These are phyloP conservation scores for Fraxinus floribunda DNA, from an alignment of 305 asterid genomes.

Conservation along the genomic window DNA sequence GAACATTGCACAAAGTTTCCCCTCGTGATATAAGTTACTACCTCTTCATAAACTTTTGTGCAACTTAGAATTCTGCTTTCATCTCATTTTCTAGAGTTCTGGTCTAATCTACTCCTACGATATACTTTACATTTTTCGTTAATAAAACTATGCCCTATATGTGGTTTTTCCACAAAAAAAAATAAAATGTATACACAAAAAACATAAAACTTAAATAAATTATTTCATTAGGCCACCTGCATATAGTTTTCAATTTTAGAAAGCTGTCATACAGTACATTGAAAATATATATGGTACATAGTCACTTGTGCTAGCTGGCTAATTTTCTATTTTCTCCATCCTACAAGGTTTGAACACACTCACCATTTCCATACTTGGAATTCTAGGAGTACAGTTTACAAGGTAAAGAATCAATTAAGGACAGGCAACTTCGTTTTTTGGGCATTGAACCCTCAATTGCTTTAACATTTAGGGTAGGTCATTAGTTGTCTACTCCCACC, in stretches of 20 bases:
- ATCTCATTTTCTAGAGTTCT: neutral
- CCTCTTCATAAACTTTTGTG: neutral
- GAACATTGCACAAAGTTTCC: neutral
- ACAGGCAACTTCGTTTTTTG: neutral
- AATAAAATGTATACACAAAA: neutral
- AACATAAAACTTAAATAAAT: neutral
- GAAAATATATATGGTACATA: neutral
- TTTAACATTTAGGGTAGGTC: conserved; percentile 39
- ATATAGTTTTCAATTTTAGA: neutral
- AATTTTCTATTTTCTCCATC: neutral
- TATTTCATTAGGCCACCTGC: neutral
- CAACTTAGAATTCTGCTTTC: neutral
- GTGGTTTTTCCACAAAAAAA: neutral
- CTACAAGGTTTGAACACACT: neutral
- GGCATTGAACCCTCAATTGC: conserved; percentile 11
- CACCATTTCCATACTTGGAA: neutral
- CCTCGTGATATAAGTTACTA: neutral
- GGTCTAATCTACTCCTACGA: neutral
- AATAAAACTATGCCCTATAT: neutral
- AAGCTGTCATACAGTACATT: neutral
- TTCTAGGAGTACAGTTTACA: neutral
- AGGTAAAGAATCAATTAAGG: neutral
- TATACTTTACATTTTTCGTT: neutral
- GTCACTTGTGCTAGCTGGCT: neutral
- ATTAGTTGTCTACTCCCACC: conserved; percentile 37